Evolutionary conservation across 176 grass and related monocot genomes (phyloP), one percentile per base, ranked within the genome.

Genomic region (Oryza meyeriana): DNA sequence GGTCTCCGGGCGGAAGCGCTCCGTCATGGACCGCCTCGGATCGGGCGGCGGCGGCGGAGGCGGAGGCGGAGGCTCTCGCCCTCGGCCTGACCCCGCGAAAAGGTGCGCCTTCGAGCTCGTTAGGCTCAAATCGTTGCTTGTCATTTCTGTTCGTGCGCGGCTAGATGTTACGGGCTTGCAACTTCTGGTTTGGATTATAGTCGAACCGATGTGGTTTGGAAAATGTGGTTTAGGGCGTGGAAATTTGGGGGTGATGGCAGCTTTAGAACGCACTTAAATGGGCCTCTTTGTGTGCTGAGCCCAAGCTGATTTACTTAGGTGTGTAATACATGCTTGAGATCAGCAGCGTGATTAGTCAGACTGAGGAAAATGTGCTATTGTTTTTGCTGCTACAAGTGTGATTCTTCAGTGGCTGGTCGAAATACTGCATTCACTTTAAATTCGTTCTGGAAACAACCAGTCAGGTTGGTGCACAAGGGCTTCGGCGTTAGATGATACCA

Each of bases 11-110:
- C 28, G 84, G 71, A 94, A 94, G 80, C 84, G 89, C 24, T 91
- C 92, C 68, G 64, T 94, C 61, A 91, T 45, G 83, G 92, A 94
- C 44, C 92, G 88, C 66, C 86, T 94, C 20, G 69, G 81, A 13
- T 79, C 66, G 29, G 83, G 63, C 50, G 20, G 50, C 17, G 55
- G 55, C n/a, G 55, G 48, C 10, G 8, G 34, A 32, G 78, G 18
- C 35, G 79, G 12, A 2, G 52, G 72, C 61, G 63, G 35, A 17
- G 44, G 22, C 36, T 83, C 73, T 42, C 83, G 65, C 79, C 27
- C 69, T 71, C 57, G 48, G 39, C 50, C 85, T 2, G 82, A 80
- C 14, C 24, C 39, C 72, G 86, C 71, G n/a, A 91, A 89, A 61
- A 91, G 92, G 92, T 94, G 16, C 64, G 45, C 7, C 27, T 64